A percentile compares a stretch with the other conserved stretches of the same genome.
Evolutionary conservation across 306 rosid species (phyloP).

Genomic region (Cyclanthera cordifolia): DNA sequence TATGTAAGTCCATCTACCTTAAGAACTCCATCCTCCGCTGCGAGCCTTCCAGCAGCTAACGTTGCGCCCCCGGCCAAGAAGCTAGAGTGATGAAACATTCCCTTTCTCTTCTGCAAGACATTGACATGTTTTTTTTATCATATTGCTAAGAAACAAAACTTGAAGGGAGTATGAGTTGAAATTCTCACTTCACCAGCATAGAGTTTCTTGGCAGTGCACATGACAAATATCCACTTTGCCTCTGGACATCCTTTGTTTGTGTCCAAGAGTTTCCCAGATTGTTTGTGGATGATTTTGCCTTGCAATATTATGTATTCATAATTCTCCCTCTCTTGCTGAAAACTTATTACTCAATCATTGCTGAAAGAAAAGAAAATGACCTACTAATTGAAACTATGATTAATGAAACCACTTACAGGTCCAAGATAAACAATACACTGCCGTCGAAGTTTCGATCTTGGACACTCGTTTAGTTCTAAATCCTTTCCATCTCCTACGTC

Average conservation of each 20-base stretch:
- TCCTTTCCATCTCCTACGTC: slow-evolving; percentile 74
- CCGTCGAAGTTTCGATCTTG: slow-evolving; percentile 51
- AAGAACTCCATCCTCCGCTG: slow-evolving; percentile 48
- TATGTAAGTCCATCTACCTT: slow-evolving; percentile 32
- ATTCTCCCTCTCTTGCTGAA: slow-evolving; percentile 65
- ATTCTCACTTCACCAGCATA: slow-evolving; percentile 75
- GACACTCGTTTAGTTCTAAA: slow-evolving; percentile 45
- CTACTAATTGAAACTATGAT: background rate
- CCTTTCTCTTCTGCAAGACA: slow-evolving; percentile 64
- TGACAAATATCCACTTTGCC: slow-evolving; percentile 81
- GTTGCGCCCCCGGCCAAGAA: slow-evolving; percentile 93
- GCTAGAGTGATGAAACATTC: slow-evolving; percentile 75
- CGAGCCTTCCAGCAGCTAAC: slow-evolving; percentile 82
- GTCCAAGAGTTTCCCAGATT: slow-evolving; percentile 48
- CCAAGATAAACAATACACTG: slow-evolving; percentile 92
- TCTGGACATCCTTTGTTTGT: slow-evolving; percentile 30
- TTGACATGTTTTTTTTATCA: slow-evolving; percentile 11
- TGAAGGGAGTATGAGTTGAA: background rate
- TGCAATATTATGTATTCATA: slow-evolving; percentile 48
- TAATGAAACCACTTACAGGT: slow-evolving; percentile 47
- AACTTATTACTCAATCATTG: background rate
- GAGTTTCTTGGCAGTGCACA: slow-evolving; percentile 81
- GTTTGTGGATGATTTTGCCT: slow-evolving; percentile 48
- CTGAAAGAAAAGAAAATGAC: background rate
- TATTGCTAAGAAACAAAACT: background rate